Percentiles rank a stretch among this genome's conserved stretches.
These are phyloP conservation scores for Ceratocystis colombiana DNA, from an alignment of 2,329 filamentous ascomycete species.

Conservation along the genomic window DNA sequence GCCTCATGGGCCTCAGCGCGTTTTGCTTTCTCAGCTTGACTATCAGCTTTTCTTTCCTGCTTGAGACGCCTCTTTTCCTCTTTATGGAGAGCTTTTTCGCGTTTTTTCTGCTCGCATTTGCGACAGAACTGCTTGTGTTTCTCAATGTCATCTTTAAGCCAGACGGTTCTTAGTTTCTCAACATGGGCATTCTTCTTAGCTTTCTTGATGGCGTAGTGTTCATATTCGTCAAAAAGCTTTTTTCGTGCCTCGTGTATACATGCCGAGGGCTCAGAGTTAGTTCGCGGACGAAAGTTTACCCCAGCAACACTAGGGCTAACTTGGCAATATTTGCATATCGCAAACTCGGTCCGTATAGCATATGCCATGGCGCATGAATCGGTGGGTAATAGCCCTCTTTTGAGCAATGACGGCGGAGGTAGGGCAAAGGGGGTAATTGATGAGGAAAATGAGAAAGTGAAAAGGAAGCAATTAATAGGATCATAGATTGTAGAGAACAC, in stretches of 20 bases:
- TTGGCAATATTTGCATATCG: neutral
- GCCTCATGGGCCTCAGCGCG: neutral
- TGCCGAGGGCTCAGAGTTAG: neutral
- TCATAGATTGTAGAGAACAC: neutral
- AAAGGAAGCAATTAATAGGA: neutral
- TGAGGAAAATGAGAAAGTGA: neutral
- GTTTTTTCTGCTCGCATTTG: conserved; percentile 1
- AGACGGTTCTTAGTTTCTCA: neutral
- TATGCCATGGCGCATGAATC: neutral
- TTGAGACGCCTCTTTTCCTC: neutral
- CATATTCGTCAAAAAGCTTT: conserved; percentile 9
- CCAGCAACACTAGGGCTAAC: neutral
- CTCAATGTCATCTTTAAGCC: neutral
- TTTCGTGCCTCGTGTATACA: conserved; percentile 5
- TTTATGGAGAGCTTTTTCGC: neutral
- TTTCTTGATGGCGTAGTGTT: neutral
- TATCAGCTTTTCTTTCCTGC: neutral
- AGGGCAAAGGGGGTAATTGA: neutral
- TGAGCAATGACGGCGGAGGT: neutral
- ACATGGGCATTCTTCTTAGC: neutral
- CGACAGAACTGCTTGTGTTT: neutral
- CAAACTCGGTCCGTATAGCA: conserved; percentile 5
- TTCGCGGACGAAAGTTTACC: neutral
- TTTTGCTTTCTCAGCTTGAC: neutral
- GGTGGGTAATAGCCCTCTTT: neutral